A percentile compares a stretch with the other conserved stretches of the same genome.
Conservation (phyloP, 2,329 filamentous ascomycete genomes). For the Sporothrix pallida region DNA sequence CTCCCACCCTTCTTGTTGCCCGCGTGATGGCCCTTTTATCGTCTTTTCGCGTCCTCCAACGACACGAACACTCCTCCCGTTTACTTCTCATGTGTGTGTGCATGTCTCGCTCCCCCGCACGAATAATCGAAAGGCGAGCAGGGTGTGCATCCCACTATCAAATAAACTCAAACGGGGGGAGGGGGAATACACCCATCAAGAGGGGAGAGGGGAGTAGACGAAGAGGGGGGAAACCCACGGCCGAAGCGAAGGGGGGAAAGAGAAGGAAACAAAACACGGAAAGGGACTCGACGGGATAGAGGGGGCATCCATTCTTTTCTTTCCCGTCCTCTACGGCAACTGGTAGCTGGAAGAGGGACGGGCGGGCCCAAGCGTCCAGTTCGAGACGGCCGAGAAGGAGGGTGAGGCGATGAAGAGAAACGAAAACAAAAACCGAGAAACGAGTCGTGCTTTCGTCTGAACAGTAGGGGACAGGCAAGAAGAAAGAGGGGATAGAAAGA, state of each 20-base stretch:
- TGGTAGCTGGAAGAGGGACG: background rate
- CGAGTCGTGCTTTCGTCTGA: background rate
- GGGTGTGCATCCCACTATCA: constrained; percentile 24
- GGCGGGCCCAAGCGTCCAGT: constrained; percentile 15
- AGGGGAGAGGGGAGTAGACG: background rate
- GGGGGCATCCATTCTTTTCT: background rate
- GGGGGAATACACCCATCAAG: background rate
- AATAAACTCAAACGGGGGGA: constrained; percentile 4
- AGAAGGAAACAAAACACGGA: background rate
- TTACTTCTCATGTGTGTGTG: background rate
- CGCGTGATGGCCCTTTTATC: constrained; percentile 6
- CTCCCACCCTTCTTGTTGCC: background rate
- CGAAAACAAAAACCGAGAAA: background rate
- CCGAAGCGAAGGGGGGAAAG: constrained; percentile 10
- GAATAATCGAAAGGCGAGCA: background rate
- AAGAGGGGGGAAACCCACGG: background rate
- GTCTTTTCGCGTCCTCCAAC: background rate
- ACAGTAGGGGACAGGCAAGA: background rate
- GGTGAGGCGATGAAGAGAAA: background rate
- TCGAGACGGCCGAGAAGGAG: background rate
- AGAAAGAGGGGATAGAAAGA: background rate
- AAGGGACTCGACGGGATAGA: background rate
- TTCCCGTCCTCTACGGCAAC: background rate
- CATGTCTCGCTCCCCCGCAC: constrained; percentile 1
- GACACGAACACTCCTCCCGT: background rate